Percentiles rank a stretch among this genome's conserved stretches.
These are phyloP conservation scores for Vigna reflexopilosa DNA, from an alignment of 306 rosid species.

Conservation along the genomic window DNA sequence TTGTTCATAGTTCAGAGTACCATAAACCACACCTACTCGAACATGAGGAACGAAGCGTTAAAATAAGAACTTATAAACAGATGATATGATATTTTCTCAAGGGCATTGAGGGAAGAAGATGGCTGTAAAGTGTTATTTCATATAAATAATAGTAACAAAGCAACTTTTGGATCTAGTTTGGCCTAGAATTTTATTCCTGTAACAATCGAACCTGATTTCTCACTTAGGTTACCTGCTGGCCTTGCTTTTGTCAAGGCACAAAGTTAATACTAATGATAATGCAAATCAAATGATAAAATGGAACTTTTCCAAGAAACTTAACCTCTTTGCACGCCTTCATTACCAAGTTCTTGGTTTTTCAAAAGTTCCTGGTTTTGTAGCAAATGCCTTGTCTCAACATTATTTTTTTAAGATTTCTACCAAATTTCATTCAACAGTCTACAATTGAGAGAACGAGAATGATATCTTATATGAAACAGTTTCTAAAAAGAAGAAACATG, in stretches of 20 bases:
- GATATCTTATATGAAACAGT: not conserved
- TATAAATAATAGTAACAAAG: too few species aligned
- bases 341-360: too few species aligned
- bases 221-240: not conserved
- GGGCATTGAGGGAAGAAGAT: too few species aligned
- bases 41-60: too few species aligned
- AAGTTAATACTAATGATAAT: not conserved
- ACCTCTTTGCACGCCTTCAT: not conserved
- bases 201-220: slow-evolving; percentile 2
- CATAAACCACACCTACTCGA: too few species aligned
- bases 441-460: not conserved
- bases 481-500: not conserved
- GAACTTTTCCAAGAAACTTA: not conserved
- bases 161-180: not conserved
- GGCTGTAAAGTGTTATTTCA: too few species aligned
- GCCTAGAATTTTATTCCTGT: not conserved
- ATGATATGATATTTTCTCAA: too few species aligned
- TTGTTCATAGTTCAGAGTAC: too few species aligned
- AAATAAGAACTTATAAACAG: too few species aligned
- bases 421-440: not conserved
- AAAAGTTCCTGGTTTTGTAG: too few species aligned
- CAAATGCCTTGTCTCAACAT: not conserved
- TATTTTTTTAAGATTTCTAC: not conserved
- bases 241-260: not conserved
- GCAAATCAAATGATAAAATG: not conserved